Conservation (phyloP, 495 filamentous ascomycete genomes). For the Xylaria telfairii region DNA sequence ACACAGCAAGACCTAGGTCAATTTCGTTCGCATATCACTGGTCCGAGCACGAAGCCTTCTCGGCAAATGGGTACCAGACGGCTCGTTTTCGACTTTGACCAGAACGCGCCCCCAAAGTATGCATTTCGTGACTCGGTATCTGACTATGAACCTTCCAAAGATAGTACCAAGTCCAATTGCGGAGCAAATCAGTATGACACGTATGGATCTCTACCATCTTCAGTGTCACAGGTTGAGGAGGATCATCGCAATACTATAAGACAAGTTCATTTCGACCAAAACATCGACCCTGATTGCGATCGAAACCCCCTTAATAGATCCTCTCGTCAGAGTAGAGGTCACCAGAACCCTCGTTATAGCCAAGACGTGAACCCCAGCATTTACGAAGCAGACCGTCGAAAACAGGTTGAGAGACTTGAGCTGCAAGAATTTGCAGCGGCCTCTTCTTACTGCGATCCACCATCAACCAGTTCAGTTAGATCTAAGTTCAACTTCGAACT, state of each 20-base stretch:
- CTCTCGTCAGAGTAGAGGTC: not conserved
- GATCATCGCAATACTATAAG: not conserved
- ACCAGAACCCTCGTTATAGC: not conserved
- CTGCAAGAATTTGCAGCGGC: conserved; percentile 2
- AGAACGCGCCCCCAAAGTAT: conserved; percentile 28
- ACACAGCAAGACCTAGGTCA: conserved; percentile 23
- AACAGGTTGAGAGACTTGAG: conserved; percentile 3
- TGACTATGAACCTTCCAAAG: conserved; percentile 15
- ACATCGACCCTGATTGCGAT: not conserved
- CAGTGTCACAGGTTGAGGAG: not conserved
- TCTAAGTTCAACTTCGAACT: conserved; percentile 39
- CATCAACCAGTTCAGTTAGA: conserved; percentile 1
- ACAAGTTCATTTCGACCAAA: not conserved
- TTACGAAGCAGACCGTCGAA: not conserved
- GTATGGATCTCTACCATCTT: not conserved
- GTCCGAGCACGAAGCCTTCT: conserved; percentile 37
- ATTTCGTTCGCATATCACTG: conserved; percentile 27
- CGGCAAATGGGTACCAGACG: conserved; percentile 19
- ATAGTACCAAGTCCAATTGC: not conserved
- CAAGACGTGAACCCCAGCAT: conserved; percentile 1
- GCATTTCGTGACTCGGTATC: conserved; percentile 37
- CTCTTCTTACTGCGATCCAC: conserved; percentile 4
- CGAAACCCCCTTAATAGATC: not conserved
- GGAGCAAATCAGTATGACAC: conserved; percentile 5
- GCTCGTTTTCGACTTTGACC: conserved; percentile 18